These are phyloP conservation scores for Chimonanthus praecox DNA, from an alignment of 164 flowering plant genomes.

Conservation along the genomic window DNA sequence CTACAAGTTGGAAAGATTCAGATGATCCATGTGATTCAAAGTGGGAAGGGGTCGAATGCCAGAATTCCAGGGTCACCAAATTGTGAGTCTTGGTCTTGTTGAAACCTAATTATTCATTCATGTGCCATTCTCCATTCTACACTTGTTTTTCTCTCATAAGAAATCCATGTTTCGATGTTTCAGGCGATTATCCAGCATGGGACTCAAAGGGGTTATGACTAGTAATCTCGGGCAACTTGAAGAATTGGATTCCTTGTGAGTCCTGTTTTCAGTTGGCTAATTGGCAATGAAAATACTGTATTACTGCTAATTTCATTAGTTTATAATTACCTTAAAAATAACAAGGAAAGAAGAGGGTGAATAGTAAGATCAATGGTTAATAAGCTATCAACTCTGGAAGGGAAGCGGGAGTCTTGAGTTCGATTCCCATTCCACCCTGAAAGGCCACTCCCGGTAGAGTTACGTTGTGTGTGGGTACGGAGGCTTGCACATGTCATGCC, in stretches of 20 bases:
- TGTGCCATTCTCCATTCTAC: not conserved
- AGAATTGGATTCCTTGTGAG: slow-evolving; percentile 69
- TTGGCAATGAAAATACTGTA: too few relatives aligned
- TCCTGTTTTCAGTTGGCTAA: slow-evolving; percentile 4
- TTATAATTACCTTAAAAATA: too few relatives aligned
- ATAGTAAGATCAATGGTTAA: too few relatives aligned
- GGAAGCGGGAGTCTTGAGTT: too few relatives aligned
- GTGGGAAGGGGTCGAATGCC: slow-evolving; percentile 87
- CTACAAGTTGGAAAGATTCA: slow-evolving; percentile 68
- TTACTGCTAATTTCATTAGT: too few relatives aligned
- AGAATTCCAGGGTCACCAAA: slow-evolving; percentile 49
- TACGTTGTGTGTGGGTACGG: too few relatives aligned
- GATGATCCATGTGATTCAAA: slow-evolving; percentile 64
- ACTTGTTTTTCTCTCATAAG: not conserved
- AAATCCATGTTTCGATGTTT: not conserved
- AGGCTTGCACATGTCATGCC: too few relatives aligned
- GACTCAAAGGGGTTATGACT: slow-evolving; percentile 49
- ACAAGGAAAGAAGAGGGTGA: too few relatives aligned
- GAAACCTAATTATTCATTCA: not conserved
- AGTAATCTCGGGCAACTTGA: slow-evolving; percentile 72
- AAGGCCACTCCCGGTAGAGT: too few relatives aligned
- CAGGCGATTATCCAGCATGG: slow-evolving; percentile 75
- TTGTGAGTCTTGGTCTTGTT: slow-evolving; percentile 39
- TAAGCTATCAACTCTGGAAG: too few relatives aligned
- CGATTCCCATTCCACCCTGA: too few relatives aligned